Base-by-base conservation (phyloP, 164 flowering plant genomes). In the Chimonanthus salicifolius region DNA sequence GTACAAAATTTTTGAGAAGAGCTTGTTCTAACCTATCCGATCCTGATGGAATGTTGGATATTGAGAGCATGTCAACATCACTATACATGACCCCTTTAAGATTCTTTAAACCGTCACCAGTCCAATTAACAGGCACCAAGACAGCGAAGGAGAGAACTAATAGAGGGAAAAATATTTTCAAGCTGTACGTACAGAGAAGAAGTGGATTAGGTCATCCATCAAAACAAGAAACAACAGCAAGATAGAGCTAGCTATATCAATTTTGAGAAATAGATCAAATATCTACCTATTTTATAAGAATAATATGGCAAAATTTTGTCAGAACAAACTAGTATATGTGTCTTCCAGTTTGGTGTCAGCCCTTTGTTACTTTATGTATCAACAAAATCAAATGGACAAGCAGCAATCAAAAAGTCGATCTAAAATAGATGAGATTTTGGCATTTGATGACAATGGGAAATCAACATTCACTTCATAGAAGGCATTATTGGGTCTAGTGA, bases 51-150 rank as follows among this genome's bases (percentile, higher is more conserved):
- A 94, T 79, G 76, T 94, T 94, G 62, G 98, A 92, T 80, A 94
- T 89, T 2, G 97, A 94, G 33, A 94, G 89, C 85, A 90, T 94
- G 86, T 94, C 98, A 64, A 94, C 86, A 64, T 88, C 71, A 75
- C 90, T 92, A 72, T 80, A 94, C 5, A 85, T 79, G 49, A 92
- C 49, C 43, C 83, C 75, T 13, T 43, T 66, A 1, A 64, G 54
- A 16, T 71, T 47, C 64, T 83, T 87, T 51, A 90, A 58, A 58
- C 83, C 80, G 48, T 72, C 50, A 73, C 85, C 92, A 5, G 91
- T 89, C 85, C 83, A 87, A 78, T 94, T 94, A 54, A 94, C 90
- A 71, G 98, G 98, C 58, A 90, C 96, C 86, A 94, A 76, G 67
- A 94, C 88, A 16, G 72, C 74, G 78, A 92, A 85, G 67, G 94